Conservation (phyloP, 169 alveolate genomes). For the Eimeria sp. region DNA sequence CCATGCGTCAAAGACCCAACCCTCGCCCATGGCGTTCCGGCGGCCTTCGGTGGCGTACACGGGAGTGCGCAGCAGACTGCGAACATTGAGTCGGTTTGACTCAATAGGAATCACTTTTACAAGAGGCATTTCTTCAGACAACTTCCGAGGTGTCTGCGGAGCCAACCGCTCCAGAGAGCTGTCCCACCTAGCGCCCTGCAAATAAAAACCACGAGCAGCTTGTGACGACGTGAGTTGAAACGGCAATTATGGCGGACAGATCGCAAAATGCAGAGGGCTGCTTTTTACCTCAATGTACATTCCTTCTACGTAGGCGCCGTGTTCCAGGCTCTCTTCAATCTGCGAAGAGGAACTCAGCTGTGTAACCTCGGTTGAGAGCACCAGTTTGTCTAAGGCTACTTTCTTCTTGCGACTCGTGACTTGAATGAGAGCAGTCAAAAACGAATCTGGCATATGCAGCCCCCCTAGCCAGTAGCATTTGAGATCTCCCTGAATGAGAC, state of each 20-base stretch:
- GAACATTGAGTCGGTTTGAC: constrained; percentile 93
- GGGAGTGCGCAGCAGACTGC: constrained; percentile 95
- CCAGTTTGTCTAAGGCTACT: constrained; percentile 96
- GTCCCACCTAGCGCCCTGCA: constrained; percentile 97
- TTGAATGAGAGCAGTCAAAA: constrained; percentile 94
- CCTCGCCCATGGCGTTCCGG: constrained; percentile 96
- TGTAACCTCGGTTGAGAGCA: constrained; percentile 94
- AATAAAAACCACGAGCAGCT: neutral
- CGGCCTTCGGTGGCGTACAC: constrained; percentile 92
- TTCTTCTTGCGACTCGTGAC: constrained; percentile 95
- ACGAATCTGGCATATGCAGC: constrained; percentile 96
- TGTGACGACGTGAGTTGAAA: neutral
- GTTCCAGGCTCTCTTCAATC: constrained; percentile 90
- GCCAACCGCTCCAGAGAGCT: constrained; percentile 90
- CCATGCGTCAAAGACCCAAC: constrained; percentile 96
- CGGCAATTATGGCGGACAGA: neutral
- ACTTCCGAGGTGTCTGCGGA: constrained; percentile 94
- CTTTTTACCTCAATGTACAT: constrained; percentile 79
- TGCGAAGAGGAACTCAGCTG: constrained; percentile 89
- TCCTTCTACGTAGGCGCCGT: constrained; percentile 94
- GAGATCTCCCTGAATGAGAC: constrained; percentile 92
- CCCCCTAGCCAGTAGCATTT: constrained; percentile 97
- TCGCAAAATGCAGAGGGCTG: neutral
- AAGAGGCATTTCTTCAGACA: constrained; percentile 96
- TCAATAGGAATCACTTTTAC: constrained; percentile 95